Conservation (phyloP, 1,284 basidiomycete genomes). For the Pseudozyma flocculosa region DNA sequence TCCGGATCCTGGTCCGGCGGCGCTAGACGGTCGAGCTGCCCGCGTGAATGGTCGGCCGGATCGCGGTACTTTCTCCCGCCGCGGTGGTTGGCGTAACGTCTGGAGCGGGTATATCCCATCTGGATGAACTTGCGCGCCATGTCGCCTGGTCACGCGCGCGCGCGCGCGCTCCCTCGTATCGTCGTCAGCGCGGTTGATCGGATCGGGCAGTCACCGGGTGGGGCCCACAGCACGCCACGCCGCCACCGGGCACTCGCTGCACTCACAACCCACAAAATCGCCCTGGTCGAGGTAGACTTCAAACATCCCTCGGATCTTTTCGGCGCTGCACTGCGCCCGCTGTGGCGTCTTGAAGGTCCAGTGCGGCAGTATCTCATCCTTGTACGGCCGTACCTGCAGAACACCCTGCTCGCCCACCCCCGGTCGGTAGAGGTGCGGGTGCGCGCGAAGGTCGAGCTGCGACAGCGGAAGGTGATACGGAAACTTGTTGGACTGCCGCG, state of each 20-base stretch:
- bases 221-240: too few relatives aligned
- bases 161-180: too few relatives aligned
- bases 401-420: conserved; percentile 39
- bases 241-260: too few relatives aligned
- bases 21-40: not conserved
- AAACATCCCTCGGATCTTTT: conserved; percentile 16
- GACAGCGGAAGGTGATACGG: conserved; percentile 24
- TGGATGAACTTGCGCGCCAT: conserved; percentile 28
- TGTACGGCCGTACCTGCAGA: conserved; percentile 33
- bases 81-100: conserved; percentile 33
- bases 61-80: conserved; percentile 24
- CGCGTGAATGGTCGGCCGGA: not conserved
- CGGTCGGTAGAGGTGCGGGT: conserved; percentile 28
- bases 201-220: too few relatives aligned
- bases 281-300: conserved; percentile 11
- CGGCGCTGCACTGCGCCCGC: conserved; percentile 8
- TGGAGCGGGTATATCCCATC: conserved; percentile 33
- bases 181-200: too few relatives aligned
- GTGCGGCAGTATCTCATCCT: conserved; percentile 24
- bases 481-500: conserved; percentile 15
- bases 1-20: conserved; percentile 27
- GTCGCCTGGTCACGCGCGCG: conserved; percentile 15
- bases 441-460: conserved; percentile 11
- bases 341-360: conserved; percentile 27
- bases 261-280: conserved; percentile 21